Conservation (phyloP, 768 basidiomycete genomes). For the Phylloporus sp. region DNA sequence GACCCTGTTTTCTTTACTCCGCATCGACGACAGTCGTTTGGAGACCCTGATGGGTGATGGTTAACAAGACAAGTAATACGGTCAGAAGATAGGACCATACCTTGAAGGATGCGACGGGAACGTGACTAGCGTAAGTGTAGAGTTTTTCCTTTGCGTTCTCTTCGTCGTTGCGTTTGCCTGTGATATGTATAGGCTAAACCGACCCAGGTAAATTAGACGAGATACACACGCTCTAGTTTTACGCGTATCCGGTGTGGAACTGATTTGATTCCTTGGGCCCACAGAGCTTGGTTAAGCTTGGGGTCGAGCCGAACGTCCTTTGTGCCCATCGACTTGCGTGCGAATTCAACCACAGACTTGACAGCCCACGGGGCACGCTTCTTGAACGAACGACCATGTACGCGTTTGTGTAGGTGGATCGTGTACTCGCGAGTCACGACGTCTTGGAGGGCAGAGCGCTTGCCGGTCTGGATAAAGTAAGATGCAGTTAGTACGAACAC, state of each 20-base stretch:
- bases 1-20: constrained; percentile 46
- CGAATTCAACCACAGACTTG: constrained; percentile 91
- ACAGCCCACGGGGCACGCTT: constrained; percentile 96
- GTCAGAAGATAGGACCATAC: constrained; percentile 38
- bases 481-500: constrained; percentile 3
- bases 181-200: neutral
- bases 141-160: constrained; percentile 99
- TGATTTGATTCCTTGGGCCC: constrained; percentile 91
- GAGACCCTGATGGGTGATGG: constrained; percentile 55
- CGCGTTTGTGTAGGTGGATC: constrained; percentile 93
- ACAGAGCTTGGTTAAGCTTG: constrained; percentile 92
- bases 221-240: constrained; percentile 81
- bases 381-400: constrained; percentile 92
- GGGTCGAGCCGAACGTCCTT: constrained; percentile 92
- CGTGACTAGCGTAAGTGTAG: constrained; percentile 84
- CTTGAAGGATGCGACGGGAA: constrained; percentile 81
- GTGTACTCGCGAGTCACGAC: constrained; percentile 99
- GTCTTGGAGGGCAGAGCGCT: constrained; percentile 96
- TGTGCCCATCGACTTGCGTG: constrained; percentile 94
- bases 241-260: constrained; percentile 91
- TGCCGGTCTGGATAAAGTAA: constrained; percentile 60
- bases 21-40: constrained; percentile 80
- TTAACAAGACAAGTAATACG: constrained; percentile 3
- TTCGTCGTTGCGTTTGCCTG: constrained; percentile 98
- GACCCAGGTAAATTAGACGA: neutral